Base-by-base conservation (phyloP, 2,329 filamentous ascomycete genomes). In the Dothidotthia symphoricarpi region DNA sequence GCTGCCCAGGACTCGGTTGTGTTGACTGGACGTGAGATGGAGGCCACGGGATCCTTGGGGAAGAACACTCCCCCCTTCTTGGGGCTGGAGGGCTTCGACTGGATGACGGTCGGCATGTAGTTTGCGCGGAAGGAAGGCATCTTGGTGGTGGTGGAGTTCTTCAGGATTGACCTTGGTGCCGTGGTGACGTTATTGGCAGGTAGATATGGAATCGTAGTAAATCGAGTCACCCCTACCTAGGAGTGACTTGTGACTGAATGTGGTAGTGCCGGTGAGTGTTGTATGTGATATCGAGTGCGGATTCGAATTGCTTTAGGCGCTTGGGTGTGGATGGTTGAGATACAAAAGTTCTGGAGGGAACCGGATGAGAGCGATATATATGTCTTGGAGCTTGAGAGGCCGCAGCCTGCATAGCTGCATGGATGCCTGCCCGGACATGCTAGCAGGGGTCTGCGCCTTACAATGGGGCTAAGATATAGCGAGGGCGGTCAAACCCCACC, bases 1-100 rank as follows among this genome's bases (percentile, higher is more conserved):
- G 71, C 54, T 2, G 68, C 67, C 70, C 71, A 73, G 45, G 64
- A 66, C 57, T 75, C 72, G 25, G 61, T 49, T 4, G 55, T 53
- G 41, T 64, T 68, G 25, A 69, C 54, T 17, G 69, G 68, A 31
- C 72, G 66, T 4, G 68, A 68, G 50, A 68, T 55, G 14, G 60
- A 58, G 39, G 56, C 61, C 30, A 69, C 64, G 33, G 63, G 64
- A 43, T 66, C 64, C 35, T 52, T 53, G 42, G 53, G 47, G 51
- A 68, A 68, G 47, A 55, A 63, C 24, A 67, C 63, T 16, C 52
- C 47, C 16, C 59, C 55, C 37, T 61, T 58, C 57, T 60, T 62
- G 53, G 57, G 59, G 33, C 57, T 51, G 41, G 57, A 44, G 39
- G 53, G 36, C 49, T 54, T 54, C 31, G 55, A 41, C 26, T 57